A percentile compares a stretch with the other conserved stretches of the same genome.
Evolutionary conservation across 2,329 filamentous ascomycete species (phyloP).

Genomic region (Rutstroemia sp.): DNA sequence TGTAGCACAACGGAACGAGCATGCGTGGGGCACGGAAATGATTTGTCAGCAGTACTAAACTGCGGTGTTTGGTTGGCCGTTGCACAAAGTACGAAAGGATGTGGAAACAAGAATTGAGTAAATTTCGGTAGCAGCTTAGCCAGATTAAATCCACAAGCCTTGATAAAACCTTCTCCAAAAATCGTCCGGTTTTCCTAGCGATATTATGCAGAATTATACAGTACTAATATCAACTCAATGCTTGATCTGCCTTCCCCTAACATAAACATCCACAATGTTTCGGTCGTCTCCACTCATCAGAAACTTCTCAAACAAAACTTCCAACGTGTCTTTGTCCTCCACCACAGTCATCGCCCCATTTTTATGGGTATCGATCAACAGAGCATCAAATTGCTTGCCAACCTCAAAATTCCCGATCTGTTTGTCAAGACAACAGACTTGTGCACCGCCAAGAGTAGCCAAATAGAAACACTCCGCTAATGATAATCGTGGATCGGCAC

Average conservation of each 20-base stretch:
- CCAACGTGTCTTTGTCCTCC: slow-evolving; percentile 10
- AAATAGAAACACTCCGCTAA: slow-evolving; percentile 35
- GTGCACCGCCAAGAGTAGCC: slow-evolving; percentile 43
- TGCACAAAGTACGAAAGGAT: too few species aligned
- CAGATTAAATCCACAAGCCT: too few species aligned
- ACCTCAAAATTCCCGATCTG: slow-evolving; percentile 72
- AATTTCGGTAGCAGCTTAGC: too few species aligned
- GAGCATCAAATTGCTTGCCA: slow-evolving; percentile 83
- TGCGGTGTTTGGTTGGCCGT: too few species aligned
- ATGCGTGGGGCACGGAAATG: too few species aligned
- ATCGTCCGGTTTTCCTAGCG: not conserved
- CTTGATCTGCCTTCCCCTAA: slow-evolving; percentile 48
- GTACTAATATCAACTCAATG: not conserved
- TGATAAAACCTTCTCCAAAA: too few species aligned
- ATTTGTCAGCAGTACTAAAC: too few species aligned
- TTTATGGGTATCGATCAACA: slow-evolving; percentile 76
- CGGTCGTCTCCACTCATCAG: slow-evolving; percentile 84
- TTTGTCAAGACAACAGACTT: slow-evolving; percentile 48
- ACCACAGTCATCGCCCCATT: slow-evolving; percentile 10
- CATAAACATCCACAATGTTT: slow-evolving; percentile 82
- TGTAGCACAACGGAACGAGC: too few species aligned
- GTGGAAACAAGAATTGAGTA: too few species aligned
- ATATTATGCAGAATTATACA: not conserved
- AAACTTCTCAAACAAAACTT: slow-evolving; percentile 67
- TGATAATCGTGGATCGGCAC: slow-evolving; percentile 25